Conservation (phyloP, 306 rosid species). For the Fagus crenata region DNA sequence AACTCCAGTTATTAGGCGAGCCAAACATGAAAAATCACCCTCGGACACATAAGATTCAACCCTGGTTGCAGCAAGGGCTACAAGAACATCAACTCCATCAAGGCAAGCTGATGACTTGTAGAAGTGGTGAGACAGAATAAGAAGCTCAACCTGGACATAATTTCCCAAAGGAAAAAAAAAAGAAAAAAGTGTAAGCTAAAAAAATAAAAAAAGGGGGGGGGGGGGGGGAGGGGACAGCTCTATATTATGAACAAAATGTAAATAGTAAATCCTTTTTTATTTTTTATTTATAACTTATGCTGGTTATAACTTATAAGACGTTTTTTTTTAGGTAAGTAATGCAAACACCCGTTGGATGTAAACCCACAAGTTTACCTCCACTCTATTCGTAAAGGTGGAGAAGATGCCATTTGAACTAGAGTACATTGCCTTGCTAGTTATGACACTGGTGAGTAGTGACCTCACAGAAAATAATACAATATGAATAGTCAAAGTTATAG, state of each 20-base stretch:
- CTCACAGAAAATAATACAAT: neutral
- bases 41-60: conserved; percentile 89
- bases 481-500: neutral
- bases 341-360: neutral
- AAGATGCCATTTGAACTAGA: neutral
- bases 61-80: conserved; percentile 97
- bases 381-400: neutral
- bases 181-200: conserved; percentile 29
- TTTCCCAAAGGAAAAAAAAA: conserved; percentile 18
- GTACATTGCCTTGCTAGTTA: neutral
- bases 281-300: neutral
- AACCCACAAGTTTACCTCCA: neutral
- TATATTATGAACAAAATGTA: neutral
- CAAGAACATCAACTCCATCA: conserved; percentile 99
- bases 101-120: conserved; percentile 97
- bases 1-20: conserved; percentile 96
- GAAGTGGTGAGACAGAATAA: conserved; percentile 93
- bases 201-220: neutral
- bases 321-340: neutral
- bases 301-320: neutral
- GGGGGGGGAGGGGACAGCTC: neutral
- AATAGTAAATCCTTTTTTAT: neutral
- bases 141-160: conserved; percentile 86
- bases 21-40: conserved; percentile 96
- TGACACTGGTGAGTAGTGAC: neutral